Evolutionary conservation across 768 basidiomycete species (phyloP).

Genomic region (Austroboletus eburneus): DNA sequence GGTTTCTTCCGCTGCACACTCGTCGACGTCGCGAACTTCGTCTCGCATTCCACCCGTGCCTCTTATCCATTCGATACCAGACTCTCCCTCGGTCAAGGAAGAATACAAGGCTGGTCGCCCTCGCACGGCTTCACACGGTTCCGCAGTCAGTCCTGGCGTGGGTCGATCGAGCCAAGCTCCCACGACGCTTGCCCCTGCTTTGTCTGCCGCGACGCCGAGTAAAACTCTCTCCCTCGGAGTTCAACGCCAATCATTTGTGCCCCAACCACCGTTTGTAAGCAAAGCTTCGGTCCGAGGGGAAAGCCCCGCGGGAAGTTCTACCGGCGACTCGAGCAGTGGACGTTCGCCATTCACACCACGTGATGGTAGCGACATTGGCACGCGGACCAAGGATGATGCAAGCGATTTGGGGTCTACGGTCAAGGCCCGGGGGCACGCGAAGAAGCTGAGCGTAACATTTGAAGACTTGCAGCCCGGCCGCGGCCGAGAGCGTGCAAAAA

Average conservation of each 20-base stretch:
- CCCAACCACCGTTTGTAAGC: slow-evolving; percentile 55
- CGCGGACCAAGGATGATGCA: slow-evolving; percentile 17
- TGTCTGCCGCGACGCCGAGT: slow-evolving; percentile 7
- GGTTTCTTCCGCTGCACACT: slow-evolving; percentile 18
- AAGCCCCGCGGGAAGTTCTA: slow-evolving; percentile 75
- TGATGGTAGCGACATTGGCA: slow-evolving; percentile 65
- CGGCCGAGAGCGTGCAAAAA: slow-evolving; percentile 30
- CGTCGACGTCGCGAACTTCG: slow-evolving; percentile 19
- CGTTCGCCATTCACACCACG: slow-evolving; percentile 70
- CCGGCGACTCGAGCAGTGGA: slow-evolving; percentile 80
- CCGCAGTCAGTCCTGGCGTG: slow-evolving; percentile 9
- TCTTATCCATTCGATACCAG: slow-evolving; percentile 30
- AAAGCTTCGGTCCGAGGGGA: slow-evolving; percentile 40
- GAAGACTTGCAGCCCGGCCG: slow-evolving; percentile 44
- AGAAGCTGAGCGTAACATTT: slow-evolving; percentile 67
- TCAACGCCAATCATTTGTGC: slow-evolving; percentile 24
- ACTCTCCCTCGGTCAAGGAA: slow-evolving; percentile 30
- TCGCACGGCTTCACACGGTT: slow-evolving; percentile 6
- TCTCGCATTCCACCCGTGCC: slow-evolving; percentile 28
- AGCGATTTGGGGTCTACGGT: slow-evolving; percentile 27
- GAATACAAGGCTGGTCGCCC: slow-evolving; percentile 12
- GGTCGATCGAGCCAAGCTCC: slow-evolving; percentile 12
- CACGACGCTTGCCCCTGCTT: slow-evolving; percentile 5
- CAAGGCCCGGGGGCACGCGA: slow-evolving; percentile 36
- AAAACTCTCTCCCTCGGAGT: slow-evolving; percentile 26